Percentiles rank a stretch among this genome's conserved stretches.
phyloP scores from a whole-genome alignment of 441 rosid genomes.

The Jatropha multifida region DNA sequence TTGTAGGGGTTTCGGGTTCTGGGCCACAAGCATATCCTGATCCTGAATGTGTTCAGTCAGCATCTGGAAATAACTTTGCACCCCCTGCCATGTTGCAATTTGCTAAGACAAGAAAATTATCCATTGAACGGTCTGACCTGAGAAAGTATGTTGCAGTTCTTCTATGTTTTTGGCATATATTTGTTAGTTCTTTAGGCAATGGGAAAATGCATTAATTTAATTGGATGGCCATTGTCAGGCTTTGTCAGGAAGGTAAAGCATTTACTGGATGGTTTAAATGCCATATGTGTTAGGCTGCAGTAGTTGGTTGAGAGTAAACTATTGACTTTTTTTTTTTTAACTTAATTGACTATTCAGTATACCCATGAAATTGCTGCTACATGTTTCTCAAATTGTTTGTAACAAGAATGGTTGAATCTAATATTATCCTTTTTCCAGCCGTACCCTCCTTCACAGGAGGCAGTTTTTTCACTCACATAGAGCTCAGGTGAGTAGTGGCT shows the following conservation, averaged over 20 bases:
- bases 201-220: background rate
- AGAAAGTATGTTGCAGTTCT: constrained; percentile 61
- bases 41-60: constrained; percentile 67
- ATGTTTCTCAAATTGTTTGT: background rate
- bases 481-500: constrained; percentile 70
- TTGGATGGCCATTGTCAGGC: background rate
- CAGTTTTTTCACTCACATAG: constrained; percentile 99
- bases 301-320: background rate
- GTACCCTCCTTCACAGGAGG: constrained; percentile 80
- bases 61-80: constrained; percentile 60
- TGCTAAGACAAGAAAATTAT: constrained; percentile 90
- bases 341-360: background rate
- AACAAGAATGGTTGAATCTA: constrained; percentile 25
- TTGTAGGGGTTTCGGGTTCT: constrained; percentile 51
- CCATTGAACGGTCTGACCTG: constrained; percentile 81
- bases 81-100: constrained; percentile 79
- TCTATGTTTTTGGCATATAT: constrained; percentile 5
- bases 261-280: background rate
- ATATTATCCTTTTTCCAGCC: constrained; percentile 46
- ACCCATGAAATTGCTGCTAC: constrained; percentile 12
- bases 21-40: constrained; percentile 57
- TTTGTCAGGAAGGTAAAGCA: background rate
- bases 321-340: background rate
- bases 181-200: constrained; percentile 4
- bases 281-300: background rate